Evolutionary conservation across 345 rosid genomes (phyloP), one percentile per base, ranked within the genome.

Genomic region (Psidium guajava): DNA sequence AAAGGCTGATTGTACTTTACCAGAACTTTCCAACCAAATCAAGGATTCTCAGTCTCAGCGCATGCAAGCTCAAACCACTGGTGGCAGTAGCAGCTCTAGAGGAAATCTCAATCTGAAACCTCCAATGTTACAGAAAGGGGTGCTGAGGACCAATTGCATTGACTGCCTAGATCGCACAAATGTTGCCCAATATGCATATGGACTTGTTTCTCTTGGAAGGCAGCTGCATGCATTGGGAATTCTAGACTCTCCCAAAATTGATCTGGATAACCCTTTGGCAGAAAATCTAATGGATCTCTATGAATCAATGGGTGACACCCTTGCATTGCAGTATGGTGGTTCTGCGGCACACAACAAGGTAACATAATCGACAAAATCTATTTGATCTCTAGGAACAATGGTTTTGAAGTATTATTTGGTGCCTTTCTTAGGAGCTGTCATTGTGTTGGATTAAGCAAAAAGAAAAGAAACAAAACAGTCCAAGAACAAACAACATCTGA

Each of bases 301-400:
- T 86, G 98, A 97, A 91, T 88, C 91, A 56, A 97, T 97, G 99
- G 99, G 99, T 4, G 99, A 97, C 91, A 95, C 94, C 21, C 98
- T 97, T 88, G 98, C 99, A 5, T 89, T 93, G 69, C 99, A 97
- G 86, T 97, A 97, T 90, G 99, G 99, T 83, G 99, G 99, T 58
- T 97, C 99, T 27, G 95, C 98, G 24, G 99, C 99, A 44, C 99
- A 97, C 87, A 97, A 95, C 92, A 97, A 97, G 97, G 99, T 95
- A 90, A 42, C 25, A 27, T 50, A 27, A 54, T 58, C 9, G 1
- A 27, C 22, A 53, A 32, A 9, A 59, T 1, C 40, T 54, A 36
- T 85, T 74, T 32, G 52, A 22, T 44, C 52, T 49, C 42, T 47
- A 47, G 53, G 52, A 51, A 81, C 52, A 81, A 81, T 81, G 20